Percentiles rank a stretch among this genome's conserved stretches.
Evolutionary conservation across 192 early-diverging fungal species (phyloP).

Genomic region (Coemansia sp.): DNA sequence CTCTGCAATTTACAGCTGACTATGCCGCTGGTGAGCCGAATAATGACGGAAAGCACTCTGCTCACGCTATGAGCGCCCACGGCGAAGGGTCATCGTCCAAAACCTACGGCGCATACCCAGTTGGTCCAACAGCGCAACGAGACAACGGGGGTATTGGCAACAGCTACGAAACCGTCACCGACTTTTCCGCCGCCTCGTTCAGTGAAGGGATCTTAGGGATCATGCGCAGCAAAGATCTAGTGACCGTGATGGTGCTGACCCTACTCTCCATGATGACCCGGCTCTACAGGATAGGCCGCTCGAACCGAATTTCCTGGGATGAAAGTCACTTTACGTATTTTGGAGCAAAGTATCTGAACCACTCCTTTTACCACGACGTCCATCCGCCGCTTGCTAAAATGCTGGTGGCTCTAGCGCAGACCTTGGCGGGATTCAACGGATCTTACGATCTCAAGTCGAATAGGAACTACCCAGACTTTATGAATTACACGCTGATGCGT

Average conservation of each 20-base stretch:
- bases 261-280: conserved; percentile 66
- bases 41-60: not conserved
- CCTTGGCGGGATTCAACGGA: conserved; percentile 65
- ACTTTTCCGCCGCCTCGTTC: conserved; percentile 28
- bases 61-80: not conserved
- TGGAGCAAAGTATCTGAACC: conserved; percentile 87
- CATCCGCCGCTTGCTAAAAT: conserved; percentile 92
- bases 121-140: not conserved
- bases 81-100: conserved; percentile 9
- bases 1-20: conserved; percentile 21
- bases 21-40: conserved; percentile 7
- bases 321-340: conserved; percentile 70
- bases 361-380: conserved; percentile 95
- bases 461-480: conserved; percentile 58
- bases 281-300: conserved; percentile 59
- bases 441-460: conserved; percentile 69
- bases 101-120: conserved; percentile 42
- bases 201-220: conserved; percentile 31
- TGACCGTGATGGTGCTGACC: conserved; percentile 58
- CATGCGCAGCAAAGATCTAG: conserved; percentile 50
- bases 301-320: conserved; percentile 69
- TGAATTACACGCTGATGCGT: conserved; percentile 68
- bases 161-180: conserved; percentile 8
- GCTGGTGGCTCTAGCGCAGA: conserved; percentile 65
- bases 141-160: not conserved